Base-by-base conservation (phyloP, 306 rosid genomes). In the Herpetospermum pedunculosum region DNA sequence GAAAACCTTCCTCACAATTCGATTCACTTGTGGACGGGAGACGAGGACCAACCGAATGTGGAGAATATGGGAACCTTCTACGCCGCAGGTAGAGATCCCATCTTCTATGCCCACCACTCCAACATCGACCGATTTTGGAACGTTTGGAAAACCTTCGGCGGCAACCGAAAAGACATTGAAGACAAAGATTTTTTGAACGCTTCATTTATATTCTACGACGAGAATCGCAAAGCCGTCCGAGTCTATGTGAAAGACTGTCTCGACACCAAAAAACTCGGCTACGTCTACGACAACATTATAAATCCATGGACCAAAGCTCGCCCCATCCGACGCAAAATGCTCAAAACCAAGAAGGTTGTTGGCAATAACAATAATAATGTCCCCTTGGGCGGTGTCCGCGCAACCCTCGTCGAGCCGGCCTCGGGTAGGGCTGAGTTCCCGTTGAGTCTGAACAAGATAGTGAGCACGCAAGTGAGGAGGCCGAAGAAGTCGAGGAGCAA, bases 51-150 rank as follows among this genome's bases (percentile, higher is more conserved):
- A 12, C 84, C 89, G 1, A 82, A 86, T 64, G 0, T 2, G 1
- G 92, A 88, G 70, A 29, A 92, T 77, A 90, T 90, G 96, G 98
- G 96, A 4, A 80, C 40, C 49, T 88, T 92, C 77, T 88, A 88
- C 70, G 74, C 96, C 0, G 89, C 98, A 0, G 96, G 73, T 1
- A 81, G 89, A 23, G 98, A 92, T 59, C 98, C 98, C 5, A 72
- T 90, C 26, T 92, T 92, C 40, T 88, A 12, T 28, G 15, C 80
- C 26, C 96, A 88, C 43, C 95, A 90, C 76, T 78, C 96, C 2
- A 90, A 92, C 46, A 48, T 90, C 0, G 98, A 92, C 50, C 82
- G 98, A 14, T 1, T 92, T 76, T 92, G 95, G 98, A 11, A 15
- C 1, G 1, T 92, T 0, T 92, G 96, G 98, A 90, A 87, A 57